Conservation (phyloP, 1,284 basidiomycete genomes). For the Cryptococcus hybrid region DNA sequence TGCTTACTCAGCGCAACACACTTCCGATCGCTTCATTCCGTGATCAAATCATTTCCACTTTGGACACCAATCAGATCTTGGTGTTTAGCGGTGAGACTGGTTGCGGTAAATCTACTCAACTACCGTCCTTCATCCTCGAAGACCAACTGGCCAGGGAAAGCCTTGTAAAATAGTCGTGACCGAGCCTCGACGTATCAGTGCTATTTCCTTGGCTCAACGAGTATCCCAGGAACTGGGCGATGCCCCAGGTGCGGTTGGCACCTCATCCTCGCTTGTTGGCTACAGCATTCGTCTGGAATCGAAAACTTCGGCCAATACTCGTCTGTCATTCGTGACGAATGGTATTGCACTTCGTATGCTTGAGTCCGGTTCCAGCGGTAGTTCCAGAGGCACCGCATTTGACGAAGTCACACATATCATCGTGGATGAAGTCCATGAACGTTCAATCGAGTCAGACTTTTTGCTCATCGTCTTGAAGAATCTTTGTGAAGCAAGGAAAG, state of each 20-base stretch:
- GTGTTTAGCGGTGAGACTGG: constrained; percentile 98
- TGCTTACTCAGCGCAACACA: constrained; percentile 60
- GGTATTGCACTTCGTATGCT: constrained; percentile 98
- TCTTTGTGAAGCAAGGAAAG: constrained; percentile 71
- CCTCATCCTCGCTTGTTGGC: constrained; percentile 77
- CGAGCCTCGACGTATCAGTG: constrained; percentile 94
- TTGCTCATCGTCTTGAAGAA: constrained; percentile 92
- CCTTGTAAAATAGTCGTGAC: constrained; percentile 94
- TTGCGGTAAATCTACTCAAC: constrained; percentile 97
- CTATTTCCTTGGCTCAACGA: constrained; percentile 93
- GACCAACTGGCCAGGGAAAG: constrained; percentile 78
- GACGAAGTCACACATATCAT: constrained; percentile 75
- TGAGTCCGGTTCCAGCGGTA: constrained; percentile 62
- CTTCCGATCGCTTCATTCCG: constrained; percentile 89
- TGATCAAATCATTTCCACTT: constrained; percentile 66
- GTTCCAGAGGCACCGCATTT: constrained; percentile 70
- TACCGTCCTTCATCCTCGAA: constrained; percentile 93
- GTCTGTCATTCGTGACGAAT: constrained; percentile 83
- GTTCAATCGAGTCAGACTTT: constrained; percentile 97
- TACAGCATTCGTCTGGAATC: constrained; percentile 95
- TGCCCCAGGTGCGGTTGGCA: constrained; percentile 73
- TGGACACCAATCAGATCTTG: constrained; percentile 80
- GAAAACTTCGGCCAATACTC: constrained; percentile 75
- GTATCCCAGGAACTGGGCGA: constrained; percentile 95
- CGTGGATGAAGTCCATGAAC: constrained; percentile 67